phyloP scores from a whole-genome alignment of 2,329 filamentous ascomycete genomes.

The Fusarium scirpi region DNA sequence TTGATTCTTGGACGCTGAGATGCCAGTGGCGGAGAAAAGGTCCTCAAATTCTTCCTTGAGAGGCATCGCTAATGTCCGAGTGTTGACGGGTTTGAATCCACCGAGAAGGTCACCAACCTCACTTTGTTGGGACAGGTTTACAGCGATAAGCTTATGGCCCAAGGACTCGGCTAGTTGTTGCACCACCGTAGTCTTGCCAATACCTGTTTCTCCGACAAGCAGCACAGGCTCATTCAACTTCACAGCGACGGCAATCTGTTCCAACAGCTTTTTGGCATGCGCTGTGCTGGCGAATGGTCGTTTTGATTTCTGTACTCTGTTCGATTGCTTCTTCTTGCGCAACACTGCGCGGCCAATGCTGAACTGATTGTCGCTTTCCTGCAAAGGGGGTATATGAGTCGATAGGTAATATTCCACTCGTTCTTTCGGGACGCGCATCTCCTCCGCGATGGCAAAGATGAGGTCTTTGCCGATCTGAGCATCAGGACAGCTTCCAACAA shows the following conservation, averaged over 20 bases:
- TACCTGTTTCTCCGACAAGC: conserved; percentile 98
- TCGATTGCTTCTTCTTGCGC: conserved; percentile 66
- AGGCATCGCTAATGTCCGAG: conserved; percentile 86
- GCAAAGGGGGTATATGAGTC: conserved; percentile 77
- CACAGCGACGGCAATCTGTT: conserved; percentile 87
- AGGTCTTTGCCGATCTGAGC: conserved; percentile 69
- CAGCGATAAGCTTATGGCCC: conserved; percentile 87
- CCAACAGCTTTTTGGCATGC: conserved; percentile 85
- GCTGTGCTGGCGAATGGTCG: conserved; percentile 88
- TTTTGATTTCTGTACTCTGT: conserved; percentile 63
- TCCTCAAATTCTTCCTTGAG: conserved; percentile 95
- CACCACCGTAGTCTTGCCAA: conserved; percentile 96
- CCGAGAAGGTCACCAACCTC: conserved; percentile 96
- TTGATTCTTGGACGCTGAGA: conserved; percentile 88
- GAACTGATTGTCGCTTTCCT: conserved; percentile 69
- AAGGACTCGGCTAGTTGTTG: conserved; percentile 89
- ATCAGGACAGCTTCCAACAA: conserved; percentile 83
- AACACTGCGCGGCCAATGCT: conserved; percentile 75
- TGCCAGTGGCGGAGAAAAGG: conserved; percentile 84
- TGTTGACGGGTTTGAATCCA: conserved; percentile 95
- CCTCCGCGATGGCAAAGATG: conserved; percentile 80
- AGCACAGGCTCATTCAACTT: conserved; percentile 88
- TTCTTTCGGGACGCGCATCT: conserved; percentile 87
- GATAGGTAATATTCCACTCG: conserved; percentile 81
- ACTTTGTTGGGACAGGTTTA: conserved; percentile 98